Evolutionary conservation across 164 flowering plant species (phyloP), one percentile per base, ranked within the genome.

Genomic region (Aristolochia contorta): DNA sequence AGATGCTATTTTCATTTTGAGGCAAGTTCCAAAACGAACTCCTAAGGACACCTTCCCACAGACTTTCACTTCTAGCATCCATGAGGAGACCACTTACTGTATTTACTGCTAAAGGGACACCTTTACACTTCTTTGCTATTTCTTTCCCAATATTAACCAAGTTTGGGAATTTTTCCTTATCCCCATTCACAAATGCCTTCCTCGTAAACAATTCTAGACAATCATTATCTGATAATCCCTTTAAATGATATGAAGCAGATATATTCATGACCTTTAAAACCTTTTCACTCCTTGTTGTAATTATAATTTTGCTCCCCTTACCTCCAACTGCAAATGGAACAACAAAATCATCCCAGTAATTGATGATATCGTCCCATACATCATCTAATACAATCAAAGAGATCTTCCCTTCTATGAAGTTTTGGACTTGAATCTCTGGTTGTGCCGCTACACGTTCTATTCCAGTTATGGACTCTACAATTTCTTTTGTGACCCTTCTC

Each of bases 381-480:
- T 61, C 64, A 67, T 67, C 69, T 14, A 67, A 24, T 23, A 67
- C 69, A 12, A 60, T 54, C 16, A 67, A 16, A 37, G 61, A 54
- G 30, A 30, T 61, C 59, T 27, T 27, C 30, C 30, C 30, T 5
- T 27, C 30, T 27, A 27, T 27, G 3, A 27, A 27, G 30, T 27
- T 27, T 27, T 27, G 2, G 47, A 60, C 19, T 54, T 65, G 21
- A 8, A 7, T 16, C 60, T 23, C 16, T 15, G 19, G 16, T 47
- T 56, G 21, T 46, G 4, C 4, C 60, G 59, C 13, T 14, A 12
- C 49, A 37, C 21, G 23, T 21, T 25, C 10, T 16, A 16, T 32
- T 10, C 25, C 5, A 21, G 49, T 21, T 6, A 57, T 37, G 15
- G 32, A 57, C 16, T 22, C 62, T 50, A 57, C 23, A 37, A 57